A percentile compares a stretch with the other conserved stretches of the same genome.
phyloP scores from a whole-genome alignment of 2,329 filamentous ascomycete species.

The Cadophora malorum region DNA sequence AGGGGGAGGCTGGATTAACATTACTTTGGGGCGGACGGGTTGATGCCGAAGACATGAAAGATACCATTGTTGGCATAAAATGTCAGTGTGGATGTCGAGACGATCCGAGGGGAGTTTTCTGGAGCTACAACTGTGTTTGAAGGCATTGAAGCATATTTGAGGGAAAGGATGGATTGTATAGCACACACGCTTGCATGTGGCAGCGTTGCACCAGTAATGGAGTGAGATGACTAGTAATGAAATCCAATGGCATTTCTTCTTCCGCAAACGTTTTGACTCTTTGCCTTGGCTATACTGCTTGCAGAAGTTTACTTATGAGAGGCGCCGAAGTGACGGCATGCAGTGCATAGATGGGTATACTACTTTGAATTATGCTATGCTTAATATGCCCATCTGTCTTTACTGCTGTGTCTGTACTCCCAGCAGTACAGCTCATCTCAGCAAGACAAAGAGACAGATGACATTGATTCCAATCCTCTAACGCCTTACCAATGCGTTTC shows the following conservation, averaged over 20 bases:
- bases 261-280: too few species aligned
- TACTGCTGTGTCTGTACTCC: neutral
- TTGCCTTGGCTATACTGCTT: neutral
- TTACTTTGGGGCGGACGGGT: neutral
- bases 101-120: slow-evolving; percentile 4
- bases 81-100: neutral
- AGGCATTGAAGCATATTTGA: slow-evolving; percentile 1
- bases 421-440: neutral
- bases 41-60: neutral
- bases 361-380: slow-evolving; percentile 1
- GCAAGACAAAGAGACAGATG: neutral
- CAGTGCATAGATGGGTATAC: neutral
- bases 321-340: too few species aligned
- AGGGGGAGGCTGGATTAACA: neutral
- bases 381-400: neutral
- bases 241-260: slow-evolving; percentile 18
- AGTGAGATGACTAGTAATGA: slow-evolving; percentile 21
- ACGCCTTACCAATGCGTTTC: slow-evolving; percentile 27
- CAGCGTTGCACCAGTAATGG: slow-evolving; percentile 20
- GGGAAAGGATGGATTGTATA: slow-evolving; percentile 16
- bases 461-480: slow-evolving; percentile 11
- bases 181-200: neutral
- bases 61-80: slow-evolving; percentile 13
- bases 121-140: slow-evolving; percentile 7
- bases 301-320: neutral